Evolutionary conservation across 2,329 filamentous ascomycete species (phyloP).

Genomic region (Biscogniauxia marginata): DNA sequence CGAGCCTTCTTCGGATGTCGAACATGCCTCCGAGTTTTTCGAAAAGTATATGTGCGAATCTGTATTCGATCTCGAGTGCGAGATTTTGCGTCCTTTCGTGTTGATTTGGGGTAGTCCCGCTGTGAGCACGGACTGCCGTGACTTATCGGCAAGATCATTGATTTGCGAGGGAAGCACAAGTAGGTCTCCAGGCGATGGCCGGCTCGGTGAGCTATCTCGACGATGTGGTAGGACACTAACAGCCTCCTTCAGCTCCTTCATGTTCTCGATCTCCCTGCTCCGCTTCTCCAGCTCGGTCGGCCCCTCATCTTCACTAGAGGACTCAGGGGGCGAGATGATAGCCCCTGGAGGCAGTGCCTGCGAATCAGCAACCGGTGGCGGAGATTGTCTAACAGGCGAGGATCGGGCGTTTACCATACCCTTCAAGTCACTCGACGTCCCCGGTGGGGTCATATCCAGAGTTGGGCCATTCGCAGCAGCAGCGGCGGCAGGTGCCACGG

Average conservation of each 20-base stretch:
- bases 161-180: conserved; percentile 38
- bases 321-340: conserved; percentile 89
- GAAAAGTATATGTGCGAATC: conserved; percentile 50
- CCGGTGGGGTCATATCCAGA: conserved; percentile 45
- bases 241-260: conserved; percentile 75
- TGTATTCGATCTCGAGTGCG: conserved; percentile 55
- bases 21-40: conserved; percentile 49
- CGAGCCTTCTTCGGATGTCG: conserved; percentile 62
- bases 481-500: conserved; percentile 16
- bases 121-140: conserved; percentile 50
- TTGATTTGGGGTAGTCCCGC: conserved; percentile 43
- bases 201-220: conserved; percentile 55
- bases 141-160: conserved; percentile 33
- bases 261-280: conserved; percentile 49
- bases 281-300: conserved; percentile 38
- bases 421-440: conserved; percentile 51
- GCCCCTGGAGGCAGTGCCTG: conserved; percentile 76
- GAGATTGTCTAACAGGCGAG: conserved; percentile 72
- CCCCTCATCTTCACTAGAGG: conserved; percentile 81
- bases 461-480: conserved; percentile 29
- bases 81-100: conserved; percentile 40
- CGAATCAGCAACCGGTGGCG: conserved; percentile 73
- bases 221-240: conserved; percentile 75
- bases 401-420: conserved; percentile 41
- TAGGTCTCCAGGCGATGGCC: conserved; percentile 36